These are phyloP conservation scores for Borovskyia barvae DNA, from an alignment of 208 protist species.

Conservation along the genomic window DNA sequence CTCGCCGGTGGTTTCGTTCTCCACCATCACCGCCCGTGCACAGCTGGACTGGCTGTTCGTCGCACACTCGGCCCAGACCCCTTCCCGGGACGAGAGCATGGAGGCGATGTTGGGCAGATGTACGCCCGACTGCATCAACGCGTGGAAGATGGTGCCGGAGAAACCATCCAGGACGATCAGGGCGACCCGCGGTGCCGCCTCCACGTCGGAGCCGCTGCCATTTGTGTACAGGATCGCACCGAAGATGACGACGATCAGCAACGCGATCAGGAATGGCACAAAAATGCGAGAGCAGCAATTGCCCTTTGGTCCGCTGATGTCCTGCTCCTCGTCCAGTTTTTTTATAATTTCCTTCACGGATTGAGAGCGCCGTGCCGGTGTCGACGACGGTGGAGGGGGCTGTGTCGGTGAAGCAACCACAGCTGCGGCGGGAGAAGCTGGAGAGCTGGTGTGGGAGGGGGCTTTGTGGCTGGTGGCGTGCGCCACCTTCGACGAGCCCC, in stretches of 20 bases:
- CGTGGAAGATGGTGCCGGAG: slow-evolving; percentile 49
- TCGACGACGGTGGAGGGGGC: too few species aligned
- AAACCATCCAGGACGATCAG: slow-evolving; percentile 74
- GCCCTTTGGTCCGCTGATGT: slow-evolving; percentile 37
- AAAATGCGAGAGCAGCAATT: slow-evolving; percentile 73
- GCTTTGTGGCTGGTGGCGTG: not conserved
- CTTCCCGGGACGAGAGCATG: slow-evolving; percentile 32
- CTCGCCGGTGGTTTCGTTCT: slow-evolving; percentile 28
- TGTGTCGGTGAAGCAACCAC: too few species aligned
- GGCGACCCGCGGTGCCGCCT: slow-evolving; percentile 46
- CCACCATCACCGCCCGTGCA: slow-evolving; percentile 53
- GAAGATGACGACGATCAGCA: slow-evolving; percentile 34
- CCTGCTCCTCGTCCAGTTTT: slow-evolving; percentile 46
- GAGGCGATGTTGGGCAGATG: slow-evolving; percentile 60
- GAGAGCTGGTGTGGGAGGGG: not conserved
- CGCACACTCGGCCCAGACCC: slow-evolving; percentile 47
- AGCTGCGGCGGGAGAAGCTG: not conserved
- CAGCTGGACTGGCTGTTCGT: slow-evolving; percentile 34
- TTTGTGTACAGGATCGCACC: slow-evolving; percentile 37
- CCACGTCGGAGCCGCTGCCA: slow-evolving; percentile 30
- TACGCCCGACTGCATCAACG: slow-evolving; percentile 35
- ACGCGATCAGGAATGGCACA: slow-evolving; percentile 43
- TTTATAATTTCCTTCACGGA: slow-evolving; percentile 66
- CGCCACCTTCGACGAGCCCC: slow-evolving; percentile 1
- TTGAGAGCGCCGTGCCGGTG: slow-evolving; percentile 20